Conservation (phyloP, 768 basidiomycete species). For the Chalciporus chontae region DNA sequence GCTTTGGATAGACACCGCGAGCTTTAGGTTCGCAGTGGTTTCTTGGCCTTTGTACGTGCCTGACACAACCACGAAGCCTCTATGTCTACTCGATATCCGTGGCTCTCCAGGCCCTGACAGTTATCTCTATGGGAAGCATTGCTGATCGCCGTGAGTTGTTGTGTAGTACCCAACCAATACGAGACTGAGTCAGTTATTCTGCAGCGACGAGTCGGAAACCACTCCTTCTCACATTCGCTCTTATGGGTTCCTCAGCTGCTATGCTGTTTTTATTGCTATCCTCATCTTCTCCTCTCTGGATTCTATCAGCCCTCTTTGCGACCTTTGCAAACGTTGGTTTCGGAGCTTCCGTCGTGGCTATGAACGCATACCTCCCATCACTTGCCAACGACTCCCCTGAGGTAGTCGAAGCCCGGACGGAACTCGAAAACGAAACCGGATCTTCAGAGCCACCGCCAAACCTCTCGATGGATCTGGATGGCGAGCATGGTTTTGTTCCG, state of each 20-base stretch:
- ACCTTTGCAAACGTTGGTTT: conserved; percentile 83
- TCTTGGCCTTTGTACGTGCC: not conserved
- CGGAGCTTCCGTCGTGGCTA: conserved; percentile 81
- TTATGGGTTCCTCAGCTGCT: conserved; percentile 65
- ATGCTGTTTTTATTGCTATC: conserved; percentile 71
- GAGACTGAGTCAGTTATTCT: conserved; percentile 9
- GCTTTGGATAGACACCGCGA: conserved; percentile 87
- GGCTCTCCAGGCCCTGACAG: conserved; percentile 85
- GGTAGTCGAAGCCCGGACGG: conserved; percentile 40
- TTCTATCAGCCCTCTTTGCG: conserved; percentile 63
- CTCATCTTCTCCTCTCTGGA: conserved; percentile 68
- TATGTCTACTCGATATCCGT: conserved; percentile 89
- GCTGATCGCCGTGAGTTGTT: conserved; percentile 80
- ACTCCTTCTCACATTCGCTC: conserved; percentile 72
- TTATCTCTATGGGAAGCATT: conserved; percentile 90
- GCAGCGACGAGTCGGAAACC: conserved; percentile 69
- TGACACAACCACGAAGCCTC: conserved; percentile 45
- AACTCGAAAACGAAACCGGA: conserved; percentile 19
- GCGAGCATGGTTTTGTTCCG: conserved; percentile 1
- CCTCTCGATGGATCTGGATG: conserved; percentile 18
- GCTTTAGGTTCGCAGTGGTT: conserved; percentile 63
- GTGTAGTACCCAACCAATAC: too few relatives aligned
- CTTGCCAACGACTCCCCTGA: conserved; percentile 67
- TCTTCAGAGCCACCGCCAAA: conserved; percentile 16
- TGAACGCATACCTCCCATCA: conserved; percentile 84